phyloP scores from a whole-genome alignment of 495 filamentous ascomycete genomes.

The Evernia prunastri region DNA sequence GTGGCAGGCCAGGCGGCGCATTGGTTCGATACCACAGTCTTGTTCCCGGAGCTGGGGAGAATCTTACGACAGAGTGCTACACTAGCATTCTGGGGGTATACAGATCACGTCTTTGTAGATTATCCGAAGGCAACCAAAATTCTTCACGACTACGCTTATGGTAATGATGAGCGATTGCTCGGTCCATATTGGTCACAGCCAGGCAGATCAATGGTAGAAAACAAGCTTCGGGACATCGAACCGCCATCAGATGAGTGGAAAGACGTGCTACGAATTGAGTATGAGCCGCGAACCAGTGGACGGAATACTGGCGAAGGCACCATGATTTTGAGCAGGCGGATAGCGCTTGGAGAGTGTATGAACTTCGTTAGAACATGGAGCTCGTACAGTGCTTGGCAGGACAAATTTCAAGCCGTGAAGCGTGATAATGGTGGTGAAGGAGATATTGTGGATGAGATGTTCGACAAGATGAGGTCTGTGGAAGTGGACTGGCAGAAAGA shows the following conservation, averaged over 20 bases:
- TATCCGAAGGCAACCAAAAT: slow-evolving; percentile 43
- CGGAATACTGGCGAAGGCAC: slow-evolving; percentile 37
- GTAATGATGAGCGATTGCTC: slow-evolving; percentile 29
- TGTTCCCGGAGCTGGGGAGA: slow-evolving; percentile 50
- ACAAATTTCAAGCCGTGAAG: slow-evolving; percentile 3
- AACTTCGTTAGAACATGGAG: slow-evolving; percentile 53
- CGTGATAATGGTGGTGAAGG: slow-evolving; percentile 12
- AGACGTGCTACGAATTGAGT: slow-evolving; percentile 46
- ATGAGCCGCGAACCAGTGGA: slow-evolving; percentile 43
- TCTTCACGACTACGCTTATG: slow-evolving; percentile 31
- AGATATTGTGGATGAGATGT: slow-evolving; percentile 21
- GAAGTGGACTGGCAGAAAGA: slow-evolving; percentile 16
- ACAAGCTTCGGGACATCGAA: slow-evolving; percentile 41
- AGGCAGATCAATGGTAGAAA: slow-evolving; percentile 47
- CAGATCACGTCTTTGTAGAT: slow-evolving; percentile 50
- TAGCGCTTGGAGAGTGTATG: slow-evolving; percentile 50
- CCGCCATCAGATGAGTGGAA: slow-evolving; percentile 46
- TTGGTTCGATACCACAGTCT: slow-evolving; percentile 52
- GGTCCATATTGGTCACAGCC: slow-evolving; percentile 56
- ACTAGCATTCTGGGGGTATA: slow-evolving; percentile 58
- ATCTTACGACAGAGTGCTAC: slow-evolving; percentile 41
- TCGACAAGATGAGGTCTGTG: slow-evolving; percentile 14
- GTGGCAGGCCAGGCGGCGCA: slow-evolving; percentile 58
- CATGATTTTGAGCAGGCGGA: slow-evolving; percentile 44
- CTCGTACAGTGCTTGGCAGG: slow-evolving; percentile 47